These are phyloP conservation scores for Talaromyces sp. DNA, from an alignment of 2,329 filamentous ascomycete species.

Conservation along the genomic window DNA sequence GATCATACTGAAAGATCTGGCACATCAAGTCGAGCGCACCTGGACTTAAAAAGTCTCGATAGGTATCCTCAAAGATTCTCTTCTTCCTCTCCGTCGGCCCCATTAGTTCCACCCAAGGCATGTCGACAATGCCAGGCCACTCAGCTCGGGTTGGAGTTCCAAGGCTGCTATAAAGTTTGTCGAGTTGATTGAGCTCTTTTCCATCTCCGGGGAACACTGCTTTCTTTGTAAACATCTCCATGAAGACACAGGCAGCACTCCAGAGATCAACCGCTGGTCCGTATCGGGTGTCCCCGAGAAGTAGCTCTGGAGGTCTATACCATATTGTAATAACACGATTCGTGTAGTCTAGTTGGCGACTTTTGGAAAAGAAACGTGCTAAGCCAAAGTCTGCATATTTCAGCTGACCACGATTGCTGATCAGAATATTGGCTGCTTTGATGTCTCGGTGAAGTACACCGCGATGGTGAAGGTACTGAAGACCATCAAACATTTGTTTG, in stretches of 20 bases:
- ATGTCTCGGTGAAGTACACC: slow-evolving; percentile 97
- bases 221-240: slow-evolving; percentile 91
- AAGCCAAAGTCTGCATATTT: slow-evolving; percentile 96
- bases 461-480: slow-evolving; percentile 87
- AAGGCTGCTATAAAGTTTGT: slow-evolving; percentile 91
- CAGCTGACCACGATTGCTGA: slow-evolving; percentile 81
- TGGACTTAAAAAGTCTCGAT: slow-evolving; percentile 69
- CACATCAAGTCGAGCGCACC: slow-evolving; percentile 78
- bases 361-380: slow-evolving; percentile 92
- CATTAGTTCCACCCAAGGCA: slow-evolving; percentile 95
- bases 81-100: slow-evolving; percentile 69
- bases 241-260: slow-evolving; percentile 94
- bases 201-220: slow-evolving; percentile 95
- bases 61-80: slow-evolving; percentile 77
- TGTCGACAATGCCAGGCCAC: slow-evolving; percentile 87
- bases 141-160: slow-evolving; percentile 80
- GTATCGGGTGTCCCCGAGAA: slow-evolving; percentile 86
- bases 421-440: slow-evolving; percentile 95
- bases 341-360: slow-evolving; percentile 87
- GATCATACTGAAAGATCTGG: slow-evolving; percentile 87
- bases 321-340: slow-evolving; percentile 99
- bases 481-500: slow-evolving; percentile 85
- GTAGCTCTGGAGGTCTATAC: slow-evolving; percentile 88
- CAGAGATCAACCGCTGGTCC: slow-evolving; percentile 89
- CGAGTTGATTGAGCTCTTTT: slow-evolving; percentile 90